Conservation (phyloP, 768 basidiomycete genomes). For the Amanita pseudoporphyria region DNA sequence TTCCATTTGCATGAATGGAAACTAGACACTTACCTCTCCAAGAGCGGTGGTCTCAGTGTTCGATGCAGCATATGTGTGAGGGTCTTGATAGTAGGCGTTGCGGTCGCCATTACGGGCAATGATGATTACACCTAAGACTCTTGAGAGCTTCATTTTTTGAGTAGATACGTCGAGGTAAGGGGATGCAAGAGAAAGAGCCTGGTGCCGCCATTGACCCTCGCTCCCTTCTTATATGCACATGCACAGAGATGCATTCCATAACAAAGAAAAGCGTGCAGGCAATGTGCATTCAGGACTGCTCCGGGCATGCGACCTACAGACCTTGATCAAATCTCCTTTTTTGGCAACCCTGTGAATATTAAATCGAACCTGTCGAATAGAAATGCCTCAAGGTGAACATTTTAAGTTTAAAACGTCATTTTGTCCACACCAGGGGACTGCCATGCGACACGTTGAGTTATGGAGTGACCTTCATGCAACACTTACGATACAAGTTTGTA, state of each 20-base stretch:
- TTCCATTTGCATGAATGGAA: neutral
- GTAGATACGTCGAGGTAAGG: conserved; percentile 9
- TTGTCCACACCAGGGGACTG: neutral
- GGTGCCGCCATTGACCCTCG: conserved; percentile 13
- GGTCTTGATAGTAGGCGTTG: conserved; percentile 59
- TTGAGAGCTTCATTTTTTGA: conserved; percentile 32
- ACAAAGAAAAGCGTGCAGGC: conserved; percentile 8
- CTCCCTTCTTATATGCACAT: conserved; percentile 5
- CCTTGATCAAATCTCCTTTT: conserved; percentile 6
- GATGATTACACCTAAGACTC: conserved; percentile 71
- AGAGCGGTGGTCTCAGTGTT: conserved; percentile 67
- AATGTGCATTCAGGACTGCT: conserved; percentile 5
- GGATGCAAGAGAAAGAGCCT: conserved; percentile 14
- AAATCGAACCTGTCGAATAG: neutral
- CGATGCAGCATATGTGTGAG: conserved; percentile 50
- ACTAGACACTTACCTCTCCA: conserved; percentile 44
- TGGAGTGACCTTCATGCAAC: neutral
- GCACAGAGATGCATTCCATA: neutral
- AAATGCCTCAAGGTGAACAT: conserved; percentile 3
- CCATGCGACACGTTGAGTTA: neutral
- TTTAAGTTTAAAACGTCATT: conserved; percentile 4
- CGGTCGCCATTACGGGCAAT: conserved; percentile 77
- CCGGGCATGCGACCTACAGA: conserved; percentile 6
- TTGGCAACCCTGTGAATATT: conserved; percentile 3
- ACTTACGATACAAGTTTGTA: neutral